Evolutionary conservation across 2,329 filamentous ascomycete species (phyloP), one percentile per base, ranked within the genome.

Genomic region (Bisporella sp.): DNA sequence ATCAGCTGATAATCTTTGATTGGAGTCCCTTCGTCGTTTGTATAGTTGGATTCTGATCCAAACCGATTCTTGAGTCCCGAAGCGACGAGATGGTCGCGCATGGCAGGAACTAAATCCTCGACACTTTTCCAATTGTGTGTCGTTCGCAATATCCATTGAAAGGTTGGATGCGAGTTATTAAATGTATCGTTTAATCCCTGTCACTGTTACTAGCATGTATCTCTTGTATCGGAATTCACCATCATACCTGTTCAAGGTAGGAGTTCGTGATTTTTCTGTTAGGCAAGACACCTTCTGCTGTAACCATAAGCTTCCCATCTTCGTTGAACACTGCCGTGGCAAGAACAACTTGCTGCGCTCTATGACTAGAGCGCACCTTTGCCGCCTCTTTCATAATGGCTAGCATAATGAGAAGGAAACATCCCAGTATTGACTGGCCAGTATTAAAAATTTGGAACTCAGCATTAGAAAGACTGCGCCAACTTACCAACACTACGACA

Each of bases 91-190:
- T 91, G 86, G 37, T 74, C 74, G 47, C 76, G 77, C 84, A 93
- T 93, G 39, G 78, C 78, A 7, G 78, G 78, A 21, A 92, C 73
- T 9, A 92, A 71, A 35, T 81, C 78, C 49, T 74, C 74, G 29
- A 95, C 75, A 41, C 79, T 76, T 7, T 70, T 64, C 89, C 89
- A 95, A 65, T 89, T 85, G 52, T 84, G 77, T 9, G 87, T 88
- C 3, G 88, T 86, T 48, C 86, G 79, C 63, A 87, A 93, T 61
- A 91, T 84, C 89, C 89, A 95, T 47, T 89, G 81, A 67, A 92
- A 95, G 2, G 89, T 79, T 0, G 85, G 79, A 62, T 95, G 88
- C 0, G 79, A 78, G 28, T 82, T 82, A 50, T 82, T 82, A 60
- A 95, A 89, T 29, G 83, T 79, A 52, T 93, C 87, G 52, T 83